Evolutionary conservation across 2,329 filamentous ascomycete genomes (phyloP), one percentile per base, ranked within the genome.

Genomic region (Phyllosticta capitalensis): DNA sequence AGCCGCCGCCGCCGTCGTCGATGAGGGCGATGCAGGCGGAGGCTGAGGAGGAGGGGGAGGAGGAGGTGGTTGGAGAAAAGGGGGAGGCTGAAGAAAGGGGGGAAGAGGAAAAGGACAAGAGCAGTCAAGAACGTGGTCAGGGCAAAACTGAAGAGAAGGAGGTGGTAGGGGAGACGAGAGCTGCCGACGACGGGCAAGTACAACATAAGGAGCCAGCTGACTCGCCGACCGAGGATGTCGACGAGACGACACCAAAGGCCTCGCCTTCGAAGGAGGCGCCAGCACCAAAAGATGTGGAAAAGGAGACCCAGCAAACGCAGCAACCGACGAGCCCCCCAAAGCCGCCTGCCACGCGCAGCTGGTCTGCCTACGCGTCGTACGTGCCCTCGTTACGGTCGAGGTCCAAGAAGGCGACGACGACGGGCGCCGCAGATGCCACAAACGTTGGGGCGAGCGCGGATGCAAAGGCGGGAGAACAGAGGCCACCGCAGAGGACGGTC

Each of bases 1-100:
- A 72, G n/a, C 76, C 77, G 17, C 77, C 54, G 10, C 50, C 48
- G 5, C n/a, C n/a, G n/a, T n/a, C n/a, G 49, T 20, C 14, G 57
- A 59, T 9, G 28, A 76, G 3, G 70, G 56, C 9, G 14, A 61
- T 17, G 59, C 56, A 26, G 51, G 63, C 54, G 55, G 64, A 30
- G 48, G 55, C 52, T 49, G 52, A 51, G 19, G 49, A 55, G 12
- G 56, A 58, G 12, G 48, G 59, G 52, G 30, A 58, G 19, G 55
- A 55, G 4, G 28, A 22, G 28, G 49, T 53, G 4, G 22, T 10
- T 21, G 55, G 52, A 24, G 28, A 2, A 1, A 33, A 24, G 48
- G 51, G 53, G 24, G 55, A 22, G 6, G 48, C 65, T 24, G 55
- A 59, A 5, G 49, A 45, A n/a, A n/a, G n/a, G n/a, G n/a, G n/a